Evolutionary conservation across 1,284 basidiomycete genomes (phyloP), one percentile per base, ranked within the genome.

Genomic region (Singerocomus inundabilis): DNA sequence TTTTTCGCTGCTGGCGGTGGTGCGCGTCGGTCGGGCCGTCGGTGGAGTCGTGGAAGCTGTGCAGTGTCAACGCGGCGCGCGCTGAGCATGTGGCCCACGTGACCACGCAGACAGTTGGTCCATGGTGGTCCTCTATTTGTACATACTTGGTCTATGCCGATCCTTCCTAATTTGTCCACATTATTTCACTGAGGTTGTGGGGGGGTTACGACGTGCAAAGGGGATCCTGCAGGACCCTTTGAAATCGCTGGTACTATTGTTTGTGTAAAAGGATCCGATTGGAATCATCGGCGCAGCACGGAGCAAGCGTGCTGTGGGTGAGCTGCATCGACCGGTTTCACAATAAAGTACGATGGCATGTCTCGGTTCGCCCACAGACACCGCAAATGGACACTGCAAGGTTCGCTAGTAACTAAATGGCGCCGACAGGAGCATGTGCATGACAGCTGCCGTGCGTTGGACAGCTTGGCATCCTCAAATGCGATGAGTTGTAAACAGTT

Each of bases 51-150:
- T 21, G n/a, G 18, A 29, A 28, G 13, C 26, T 42, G 18, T 13
- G 11, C 25, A 40, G 44, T n/a, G 44, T 32, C 33, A 53, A 56
- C 43, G 46, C 30, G 25, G n/a, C n/a, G 50, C 49, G 58, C 52
- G 50, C 29, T 21, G 30, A 16, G 29, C 16, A 38, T 46, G 46
- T 10, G 3, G 2, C 3, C 6, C 64, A 66, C 64, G 66, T 66
- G 64, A 66, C 40, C 56, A 60, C 49, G 54, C 42, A 32, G 36
- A 25, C 45, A 55, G 58, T 61, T 53, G 53, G 52, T 59, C 42
- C 55, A 42, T 4, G n/a, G 37, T 63, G 47, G 52, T 29, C 42
- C 37, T 11, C 30, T 57, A 4, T 69, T 61, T 68, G 41, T 15
- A 3, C 18, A 11, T 52, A 15, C 55, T 68, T 68, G 49, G 28